Evolutionary conservation across 257 asterid genomes (phyloP).

Genomic region (Ballota nigra): DNA sequence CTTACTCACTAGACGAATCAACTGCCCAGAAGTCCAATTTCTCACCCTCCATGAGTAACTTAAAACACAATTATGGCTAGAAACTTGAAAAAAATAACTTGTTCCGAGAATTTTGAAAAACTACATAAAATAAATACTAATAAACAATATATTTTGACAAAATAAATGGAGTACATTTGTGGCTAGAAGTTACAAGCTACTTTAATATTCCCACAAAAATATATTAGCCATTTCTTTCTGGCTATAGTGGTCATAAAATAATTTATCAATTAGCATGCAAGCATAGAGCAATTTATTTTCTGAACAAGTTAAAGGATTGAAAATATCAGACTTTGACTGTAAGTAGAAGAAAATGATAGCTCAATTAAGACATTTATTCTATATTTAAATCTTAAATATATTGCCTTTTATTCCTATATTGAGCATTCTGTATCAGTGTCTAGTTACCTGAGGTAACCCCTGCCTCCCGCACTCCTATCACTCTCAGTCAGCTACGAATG

Average conservation of each 20-base stretch:
- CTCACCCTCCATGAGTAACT: constrained; percentile 22
- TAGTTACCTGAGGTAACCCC: constrained; percentile 13
- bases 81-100: constrained; percentile 11
- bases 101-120: constrained; percentile 10
- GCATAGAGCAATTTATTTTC: not conserved
- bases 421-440: not conserved
- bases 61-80: constrained; percentile 20
- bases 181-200: constrained; percentile 1
- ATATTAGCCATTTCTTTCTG: constrained; percentile 12
- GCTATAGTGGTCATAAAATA: not conserved
- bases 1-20: constrained; percentile 77
- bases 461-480: not conserved
- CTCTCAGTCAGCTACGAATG: not conserved
- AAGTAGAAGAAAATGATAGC: not conserved
- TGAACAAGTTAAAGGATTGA: too few relatives aligned
- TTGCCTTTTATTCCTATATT: not conserved
- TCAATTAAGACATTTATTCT: not conserved
- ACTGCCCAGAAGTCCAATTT: constrained; percentile 51
- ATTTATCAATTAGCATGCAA: not conserved
- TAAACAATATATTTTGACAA: not conserved
- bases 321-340: constrained; percentile 1
- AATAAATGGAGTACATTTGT: constrained; percentile 1
- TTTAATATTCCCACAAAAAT: constrained; percentile 12
- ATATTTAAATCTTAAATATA: not conserved
- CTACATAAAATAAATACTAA: not conserved